A percentile compares a stretch with the other conserved stretches of the same genome.
phyloP scores from a whole-genome alignment of 352 stramenopile species.

The Phytophthora fragariae region DNA sequence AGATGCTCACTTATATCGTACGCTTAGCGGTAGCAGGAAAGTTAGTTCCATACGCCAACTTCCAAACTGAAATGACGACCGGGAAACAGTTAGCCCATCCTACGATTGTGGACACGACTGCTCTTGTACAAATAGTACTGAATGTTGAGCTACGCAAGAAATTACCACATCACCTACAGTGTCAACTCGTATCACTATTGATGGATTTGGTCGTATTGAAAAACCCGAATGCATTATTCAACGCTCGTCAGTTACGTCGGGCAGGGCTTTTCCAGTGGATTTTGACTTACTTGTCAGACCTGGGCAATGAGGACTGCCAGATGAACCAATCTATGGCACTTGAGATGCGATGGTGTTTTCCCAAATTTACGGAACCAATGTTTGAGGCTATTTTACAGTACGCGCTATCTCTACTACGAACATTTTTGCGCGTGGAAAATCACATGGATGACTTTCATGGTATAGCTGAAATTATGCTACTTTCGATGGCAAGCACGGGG shows the following conservation, averaged over 20 bases:
- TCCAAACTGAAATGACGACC: neutral
- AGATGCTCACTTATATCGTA: slow-evolving; percentile 49
- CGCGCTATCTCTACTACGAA: slow-evolving; percentile 47
- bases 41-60: slow-evolving; percentile 23
- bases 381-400: slow-evolving; percentile 62
- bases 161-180: slow-evolving; percentile 53
- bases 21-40: slow-evolving; percentile 61
- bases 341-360: slow-evolving; percentile 63
- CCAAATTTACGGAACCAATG: slow-evolving; percentile 45
- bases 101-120: slow-evolving; percentile 62
- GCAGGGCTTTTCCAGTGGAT: slow-evolving; percentile 64
- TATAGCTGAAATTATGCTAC: slow-evolving; percentile 55
- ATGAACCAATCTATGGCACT: slow-evolving; percentile 38
- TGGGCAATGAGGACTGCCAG: slow-evolving; percentile 51
- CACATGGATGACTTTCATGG: slow-evolving; percentile 58
- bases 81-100: slow-evolving; percentile 25
- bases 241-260: slow-evolving; percentile 71
- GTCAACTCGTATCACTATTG: slow-evolving; percentile 60
- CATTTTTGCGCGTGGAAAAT: slow-evolving; percentile 66
- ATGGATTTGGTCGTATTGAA: slow-evolving; percentile 48
- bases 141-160: slow-evolving; percentile 50
- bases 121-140: slow-evolving; percentile 66
- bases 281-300: slow-evolving; percentile 59
- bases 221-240: slow-evolving; percentile 85
- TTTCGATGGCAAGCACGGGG: slow-evolving; percentile 52